phyloP scores from a whole-genome alignment of 2,329 filamentous ascomycete genomes.

The Talaromyces rugulosus region DNA sequence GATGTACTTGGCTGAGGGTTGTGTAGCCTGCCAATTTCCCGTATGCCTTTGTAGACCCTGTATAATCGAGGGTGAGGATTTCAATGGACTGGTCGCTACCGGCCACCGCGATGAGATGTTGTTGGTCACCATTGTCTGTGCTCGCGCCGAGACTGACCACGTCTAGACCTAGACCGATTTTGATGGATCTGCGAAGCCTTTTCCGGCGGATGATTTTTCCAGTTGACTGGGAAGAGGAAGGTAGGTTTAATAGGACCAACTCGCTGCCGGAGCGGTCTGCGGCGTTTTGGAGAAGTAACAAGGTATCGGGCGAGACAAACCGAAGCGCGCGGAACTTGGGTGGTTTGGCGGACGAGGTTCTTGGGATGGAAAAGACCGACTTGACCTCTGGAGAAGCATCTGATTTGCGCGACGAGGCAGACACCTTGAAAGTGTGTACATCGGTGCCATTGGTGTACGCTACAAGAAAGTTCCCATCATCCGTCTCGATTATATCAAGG shows the following conservation, averaged over 20 bases:
- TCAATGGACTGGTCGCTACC: slow-evolving; percentile 75
- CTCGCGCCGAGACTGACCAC: slow-evolving; percentile 62
- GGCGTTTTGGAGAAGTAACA: slow-evolving; percentile 55
- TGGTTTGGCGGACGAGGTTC: slow-evolving; percentile 27
- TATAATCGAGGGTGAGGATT: slow-evolving; percentile 72
- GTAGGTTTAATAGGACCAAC: slow-evolving; percentile 44
- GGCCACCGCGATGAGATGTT: slow-evolving; percentile 76
- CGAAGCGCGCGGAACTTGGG: slow-evolving; percentile 54
- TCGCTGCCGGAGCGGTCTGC: slow-evolving; percentile 53
- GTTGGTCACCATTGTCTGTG: slow-evolving; percentile 58
- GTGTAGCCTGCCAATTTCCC: slow-evolving; percentile 48
- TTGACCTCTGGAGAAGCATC: slow-evolving; percentile 34
- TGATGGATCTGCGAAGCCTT: slow-evolving; percentile 63
- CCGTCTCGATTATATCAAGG: slow-evolving; percentile 35
- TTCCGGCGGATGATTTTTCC: slow-evolving; percentile 49
- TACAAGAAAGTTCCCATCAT: slow-evolving; percentile 56
- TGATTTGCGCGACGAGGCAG: slow-evolving; percentile 42
- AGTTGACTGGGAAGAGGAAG: slow-evolving; percentile 19
- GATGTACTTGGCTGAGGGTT: slow-evolving; percentile 53
- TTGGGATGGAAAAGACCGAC: slow-evolving; percentile 39
- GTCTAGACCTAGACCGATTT: slow-evolving; percentile 73
- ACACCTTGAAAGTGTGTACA: slow-evolving; percentile 63
- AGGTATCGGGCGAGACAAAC: slow-evolving; percentile 50
- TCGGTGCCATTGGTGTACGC: slow-evolving; percentile 75
- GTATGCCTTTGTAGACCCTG: slow-evolving; percentile 33